A percentile compares a stretch with the other conserved stretches of the same genome.
phyloP scores from a whole-genome alignment of 257 asterid species.

The Petunia axillaris region DNA sequence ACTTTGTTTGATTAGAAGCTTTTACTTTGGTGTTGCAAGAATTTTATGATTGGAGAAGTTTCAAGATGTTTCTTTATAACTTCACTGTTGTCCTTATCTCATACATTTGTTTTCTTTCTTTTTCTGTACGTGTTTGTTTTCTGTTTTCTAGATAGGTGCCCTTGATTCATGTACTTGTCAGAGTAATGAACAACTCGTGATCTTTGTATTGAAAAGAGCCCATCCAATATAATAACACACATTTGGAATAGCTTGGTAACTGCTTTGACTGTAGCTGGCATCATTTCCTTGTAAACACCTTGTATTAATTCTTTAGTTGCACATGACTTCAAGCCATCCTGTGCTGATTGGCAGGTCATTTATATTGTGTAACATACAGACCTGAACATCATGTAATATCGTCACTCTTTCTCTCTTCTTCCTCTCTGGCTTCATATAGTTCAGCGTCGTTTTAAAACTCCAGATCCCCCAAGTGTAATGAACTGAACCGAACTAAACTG shows the following conservation, averaged over 20 bases:
- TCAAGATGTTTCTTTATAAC: conserved; percentile 6
- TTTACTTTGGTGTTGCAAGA: background rate
- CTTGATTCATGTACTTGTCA: conserved; percentile 1
- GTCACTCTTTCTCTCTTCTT: background rate
- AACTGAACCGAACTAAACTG: background rate
- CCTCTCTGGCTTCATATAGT: background rate
- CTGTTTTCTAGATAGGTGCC: background rate
- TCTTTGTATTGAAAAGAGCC: background rate
- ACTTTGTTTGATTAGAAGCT: conserved; percentile 10
- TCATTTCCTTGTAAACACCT: background rate
- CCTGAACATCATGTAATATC: background rate
- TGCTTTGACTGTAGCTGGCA: conserved; percentile 16
- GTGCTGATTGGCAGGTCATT: background rate
- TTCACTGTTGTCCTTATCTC: background rate
- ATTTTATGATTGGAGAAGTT: conserved; percentile 15
- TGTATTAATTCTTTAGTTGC: background rate
- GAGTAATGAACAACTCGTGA: conserved; percentile 17
- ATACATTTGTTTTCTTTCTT: background rate
- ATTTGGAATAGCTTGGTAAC: background rate
- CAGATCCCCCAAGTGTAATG: conserved; percentile 8
- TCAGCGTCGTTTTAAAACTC: background rate
- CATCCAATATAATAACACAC: background rate
- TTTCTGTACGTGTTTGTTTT: background rate
- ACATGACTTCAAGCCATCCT: background rate
- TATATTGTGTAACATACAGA: conserved; percentile 3